These are phyloP conservation scores for Strobilomyces echinocephalus DNA, from an alignment of 768 basidiomycete genomes.

Conservation along the genomic window DNA sequence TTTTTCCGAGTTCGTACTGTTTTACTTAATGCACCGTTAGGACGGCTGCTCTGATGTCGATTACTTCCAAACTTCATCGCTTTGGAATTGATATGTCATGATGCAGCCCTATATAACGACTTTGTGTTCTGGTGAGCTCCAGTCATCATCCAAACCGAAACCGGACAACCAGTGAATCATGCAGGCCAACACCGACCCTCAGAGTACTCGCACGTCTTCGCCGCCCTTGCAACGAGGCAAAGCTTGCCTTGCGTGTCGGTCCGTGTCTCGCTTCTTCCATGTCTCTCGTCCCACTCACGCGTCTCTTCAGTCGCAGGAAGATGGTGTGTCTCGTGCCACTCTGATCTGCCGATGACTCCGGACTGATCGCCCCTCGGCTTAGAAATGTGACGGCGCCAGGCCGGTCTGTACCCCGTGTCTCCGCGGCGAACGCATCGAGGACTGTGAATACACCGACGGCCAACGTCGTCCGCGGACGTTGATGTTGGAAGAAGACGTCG, in stretches of 20 bases:
- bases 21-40: neutral
- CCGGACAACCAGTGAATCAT: neutral
- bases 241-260: conserved; percentile 53
- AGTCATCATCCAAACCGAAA: neutral
- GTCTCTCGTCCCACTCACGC: too few relatives aligned
- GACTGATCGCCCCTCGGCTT: neutral
- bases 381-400: conserved; percentile 67
- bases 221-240: conserved; percentile 41
- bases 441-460: conserved; percentile 70
- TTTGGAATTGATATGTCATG: neutral
- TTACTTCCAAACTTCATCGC: neutral
- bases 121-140: neutral
- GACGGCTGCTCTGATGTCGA: too few relatives aligned
- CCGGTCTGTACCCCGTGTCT: conserved; percentile 64
- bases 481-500: conserved; percentile 55
- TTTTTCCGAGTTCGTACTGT: neutral
- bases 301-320: conserved; percentile 40
- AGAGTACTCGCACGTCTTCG: neutral
- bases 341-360: too few relatives aligned
- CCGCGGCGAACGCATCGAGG: conserved; percentile 54
- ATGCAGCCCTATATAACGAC: conserved; percentile 11
- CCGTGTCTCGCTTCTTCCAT: conserved; percentile 8
- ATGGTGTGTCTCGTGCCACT: conserved; percentile 31
- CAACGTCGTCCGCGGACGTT: conserved; percentile 56
- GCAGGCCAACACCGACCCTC: conserved; percentile 3